phyloP scores from a whole-genome alignment of 345 rosid species.

The Eucalyptus shirleyi region DNA sequence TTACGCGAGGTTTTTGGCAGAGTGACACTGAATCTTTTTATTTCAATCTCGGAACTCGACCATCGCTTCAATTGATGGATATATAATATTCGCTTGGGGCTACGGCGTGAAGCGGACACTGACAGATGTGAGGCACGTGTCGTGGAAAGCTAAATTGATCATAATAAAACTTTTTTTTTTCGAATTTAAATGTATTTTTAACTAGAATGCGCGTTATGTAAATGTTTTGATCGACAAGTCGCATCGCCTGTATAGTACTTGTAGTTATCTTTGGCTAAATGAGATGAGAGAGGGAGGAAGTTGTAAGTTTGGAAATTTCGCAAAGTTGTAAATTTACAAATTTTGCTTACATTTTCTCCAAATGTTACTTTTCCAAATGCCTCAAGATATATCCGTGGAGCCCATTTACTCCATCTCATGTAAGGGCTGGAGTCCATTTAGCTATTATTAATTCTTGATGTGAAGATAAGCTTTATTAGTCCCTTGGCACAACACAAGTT shows the following conservation, averaged over 20 bases:
- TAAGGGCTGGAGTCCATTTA: not conserved
- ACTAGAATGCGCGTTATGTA: rapidly evolving
- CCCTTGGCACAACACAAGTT: not conserved
- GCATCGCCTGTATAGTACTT: not conserved
- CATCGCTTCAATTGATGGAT: not conserved
- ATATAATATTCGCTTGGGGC: rapidly evolving
- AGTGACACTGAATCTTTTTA: not conserved
- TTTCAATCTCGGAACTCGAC: not conserved
- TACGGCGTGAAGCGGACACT: rapidly evolving
- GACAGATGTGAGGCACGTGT: not conserved
- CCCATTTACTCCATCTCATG: not conserved
- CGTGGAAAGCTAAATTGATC: not conserved
- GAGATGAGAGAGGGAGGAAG: not conserved
- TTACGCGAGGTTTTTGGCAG: not conserved
- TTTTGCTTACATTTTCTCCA: not conserved
- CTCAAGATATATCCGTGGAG: not conserved
- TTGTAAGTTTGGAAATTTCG: not conserved
- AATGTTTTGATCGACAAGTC: not conserved
- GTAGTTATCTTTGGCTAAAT: not conserved
- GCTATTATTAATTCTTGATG: not conserved
- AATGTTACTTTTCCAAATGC: not conserved
- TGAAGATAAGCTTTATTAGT: not conserved
- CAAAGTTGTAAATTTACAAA: rapidly evolving
- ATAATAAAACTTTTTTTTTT: not conserved
- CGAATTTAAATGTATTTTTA: not conserved